Evolutionary conservation across 1,284 basidiomycete genomes (phyloP).

Genomic region (Cryptococcus sp.): DNA sequence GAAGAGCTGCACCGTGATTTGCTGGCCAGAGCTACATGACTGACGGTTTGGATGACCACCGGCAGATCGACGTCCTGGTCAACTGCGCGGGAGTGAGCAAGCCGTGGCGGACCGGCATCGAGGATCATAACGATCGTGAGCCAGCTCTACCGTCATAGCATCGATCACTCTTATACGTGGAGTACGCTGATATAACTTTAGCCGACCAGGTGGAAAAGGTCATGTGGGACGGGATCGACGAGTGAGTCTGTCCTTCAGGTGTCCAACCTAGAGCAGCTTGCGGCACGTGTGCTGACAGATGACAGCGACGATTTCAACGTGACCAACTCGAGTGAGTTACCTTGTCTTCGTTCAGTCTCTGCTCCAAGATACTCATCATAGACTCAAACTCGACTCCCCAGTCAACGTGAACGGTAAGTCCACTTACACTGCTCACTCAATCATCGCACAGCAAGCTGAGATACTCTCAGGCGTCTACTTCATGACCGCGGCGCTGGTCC

Average conservation of each 20-base stretch:
- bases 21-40: not conserved
- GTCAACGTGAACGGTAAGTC: conserved; percentile 41
- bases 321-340: conserved; percentile 33
- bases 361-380: not conserved
- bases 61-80: conserved; percentile 45
- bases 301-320: conserved; percentile 41
- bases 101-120: conserved; percentile 32
- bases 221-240: conserved; percentile 42
- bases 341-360: not conserved
- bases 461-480: conserved; percentile 40
- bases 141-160: not conserved
- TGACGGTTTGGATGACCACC: not conserved
- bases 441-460: not conserved
- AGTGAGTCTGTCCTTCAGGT: conserved; percentile 27
- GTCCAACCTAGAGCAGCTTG: too few species aligned
- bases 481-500: conserved; percentile 44
- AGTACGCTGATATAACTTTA: conserved; percentile 9
- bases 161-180: not conserved
- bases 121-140: conserved; percentile 40
- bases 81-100: conserved; percentile 47
- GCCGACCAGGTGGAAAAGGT: conserved; percentile 41
- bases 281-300: not conserved
- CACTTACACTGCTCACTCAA: not conserved
- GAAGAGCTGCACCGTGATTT: not conserved
- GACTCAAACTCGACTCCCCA: not conserved